Base-by-base conservation (phyloP, 192 early-diverging fungal genomes). In the Coemansia sp. region DNA sequence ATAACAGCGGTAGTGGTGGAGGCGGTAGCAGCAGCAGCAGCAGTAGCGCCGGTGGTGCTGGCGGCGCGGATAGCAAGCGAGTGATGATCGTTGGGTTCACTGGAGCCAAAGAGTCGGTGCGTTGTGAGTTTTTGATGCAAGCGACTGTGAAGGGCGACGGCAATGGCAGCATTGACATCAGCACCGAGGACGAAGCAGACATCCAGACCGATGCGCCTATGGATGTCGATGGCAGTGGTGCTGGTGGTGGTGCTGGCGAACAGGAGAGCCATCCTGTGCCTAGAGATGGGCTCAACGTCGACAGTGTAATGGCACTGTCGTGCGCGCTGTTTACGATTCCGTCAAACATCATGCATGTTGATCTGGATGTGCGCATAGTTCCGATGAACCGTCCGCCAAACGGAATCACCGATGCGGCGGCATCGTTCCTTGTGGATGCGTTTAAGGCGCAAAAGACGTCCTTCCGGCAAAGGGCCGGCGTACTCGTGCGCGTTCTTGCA, bases 21-120 rank as follows among this genome's bases (percentile, higher is more conserved):
- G n/a, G n/a, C n/a, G n/a, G n/a, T n/a, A n/a, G n/a, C n/a, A n/a
- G n/a, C n/a, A n/a, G n/a, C n/a, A n/a, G n/a, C n/a, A n/a, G n/a
- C n/a, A n/a, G n/a, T n/a, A n/a, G n/a, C n/a, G n/a, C n/a, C 29
- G 61, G 67, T 11, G 61, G 60, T 38, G 25, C 67, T 1, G 50
- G 17, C 6, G 17, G 29, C 42, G 30, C 52, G 10, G 61, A 62
- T 1, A 57, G 37, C 47, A 65, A 37, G 37, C 66, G 62, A 52
- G 65, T 65, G 17, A 73, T 79, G 76, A 73, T 79, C 54, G 76
- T 79, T 7, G 76, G 60, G 3, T 79, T 73, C 50, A 79, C 76
- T 3, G 76, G 76, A 0, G 65, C 70, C 4, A 40, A 45, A 4
- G 76, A 68, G 34, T 73, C 76, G 13, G 76, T 73, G 38, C 70